Percentiles rank a stretch among this genome's conserved stretches.
These are phyloP conservation scores for Alternaria sp. DNA, from an alignment of 2,329 filamentous ascomycete genomes.

Conservation along the genomic window DNA sequence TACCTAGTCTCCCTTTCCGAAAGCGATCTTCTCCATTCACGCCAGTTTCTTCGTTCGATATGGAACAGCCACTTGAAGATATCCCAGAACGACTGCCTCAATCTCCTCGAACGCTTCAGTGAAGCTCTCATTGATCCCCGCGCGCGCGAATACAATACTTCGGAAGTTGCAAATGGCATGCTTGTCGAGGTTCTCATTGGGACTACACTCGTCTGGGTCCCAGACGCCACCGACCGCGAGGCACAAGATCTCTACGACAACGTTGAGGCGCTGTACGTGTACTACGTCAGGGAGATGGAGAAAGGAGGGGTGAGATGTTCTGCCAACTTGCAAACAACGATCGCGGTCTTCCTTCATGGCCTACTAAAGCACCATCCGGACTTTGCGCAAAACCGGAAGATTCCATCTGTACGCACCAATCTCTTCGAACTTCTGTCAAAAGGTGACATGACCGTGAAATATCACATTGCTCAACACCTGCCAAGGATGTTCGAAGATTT, in stretches of 20 bases:
- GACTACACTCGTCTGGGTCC: constrained; percentile 37
- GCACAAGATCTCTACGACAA: constrained; percentile 62
- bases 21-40: constrained; percentile 42
- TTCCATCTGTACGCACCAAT: constrained; percentile 72
- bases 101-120: constrained; percentile 41
- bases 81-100: constrained; percentile 34
- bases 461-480: constrained; percentile 73
- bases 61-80: constrained; percentile 34
- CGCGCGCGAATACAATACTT: constrained; percentile 49
- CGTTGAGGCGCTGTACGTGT: constrained; percentile 79
- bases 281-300: constrained; percentile 74
- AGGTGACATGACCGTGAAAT: constrained; percentile 76
- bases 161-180: constrained; percentile 50
- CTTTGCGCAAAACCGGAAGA: constrained; percentile 68
- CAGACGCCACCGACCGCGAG: constrained; percentile 34
- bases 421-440: constrained; percentile 76
- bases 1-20: constrained; percentile 38
- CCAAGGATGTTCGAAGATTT: constrained; percentile 81
- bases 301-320: constrained; percentile 73
- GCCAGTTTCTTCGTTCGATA: constrained; percentile 39
- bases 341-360: constrained; percentile 74
- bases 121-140: constrained; percentile 44
- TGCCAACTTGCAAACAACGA: constrained; percentile 68
- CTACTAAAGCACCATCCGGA: constrained; percentile 72
- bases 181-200: constrained; percentile 44